These are phyloP conservation scores for cucumber (Cucumis sativus) DNA, from an alignment of 306 rosid species.

Conservation along the genomic window Cucumber_9930_V3 NC_026659.2:6586501-6587000, in stretches of 20 bases:
- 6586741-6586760: slow-evolving; percentile 56
- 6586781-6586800: slow-evolving; percentile 16
- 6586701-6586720: slow-evolving; percentile 59
- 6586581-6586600: slow-evolving; percentile 32
- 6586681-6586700: slow-evolving; percentile 47
- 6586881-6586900: neutral
- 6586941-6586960: too few relatives aligned
- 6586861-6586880: neutral
- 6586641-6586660: neutral
- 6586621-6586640: slow-evolving; percentile 5
- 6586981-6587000: too few relatives aligned
- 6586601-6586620: neutral
- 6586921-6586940: too few relatives aligned
- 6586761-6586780: slow-evolving; percentile 68
- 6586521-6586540: slow-evolving; percentile 96
- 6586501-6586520: slow-evolving; percentile 88
- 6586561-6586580: slow-evolving; percentile 64
- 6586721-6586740: slow-evolving; percentile 47
- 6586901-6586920: neutral
- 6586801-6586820: neutral
- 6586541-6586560: slow-evolving; percentile 72
- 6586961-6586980: too few relatives aligned
- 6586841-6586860: neutral
- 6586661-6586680: slow-evolving; percentile 11
- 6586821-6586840: neutral